Evolutionary conservation across 164 flowering plant species (phyloP), one percentile per base, ranked within the genome.

Genomic region (Aristolochia fimbriata): DNA sequence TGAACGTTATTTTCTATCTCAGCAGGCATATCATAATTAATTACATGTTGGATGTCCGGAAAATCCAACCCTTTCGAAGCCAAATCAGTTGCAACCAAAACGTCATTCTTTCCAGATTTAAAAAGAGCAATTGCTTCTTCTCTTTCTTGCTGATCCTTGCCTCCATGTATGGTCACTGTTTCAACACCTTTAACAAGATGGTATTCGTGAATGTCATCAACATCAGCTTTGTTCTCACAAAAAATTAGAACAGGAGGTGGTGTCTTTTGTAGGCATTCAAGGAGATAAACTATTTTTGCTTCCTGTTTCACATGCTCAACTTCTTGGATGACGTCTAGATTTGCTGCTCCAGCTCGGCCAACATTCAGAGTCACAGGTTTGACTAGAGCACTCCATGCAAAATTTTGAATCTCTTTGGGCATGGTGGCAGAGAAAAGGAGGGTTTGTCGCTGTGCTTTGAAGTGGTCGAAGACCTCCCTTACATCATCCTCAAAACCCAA

Each of bases 31-130:
- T 92, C 96, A 55, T 87, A 89, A 68, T 92, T 92, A 55, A 92
- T 84, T 0, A 92, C 97, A 72, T 89, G 96, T 55, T 89, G 91
- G 45, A 89, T 87, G 60, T 92, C 98, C 17, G 98, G 96, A 68
- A 92, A 92, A 70, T 92, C 98, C 70, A 92, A 61, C n/a, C 98
- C 98, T 73, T 92, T 92, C 2, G 98, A 92, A 21, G 98, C 98
- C 23, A 91, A 95, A 75, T 92, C 96, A 5, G 98, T 92, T 4
- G 97, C 98, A 61, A 92, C 98, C 70, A 89, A 70, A 41, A 92
- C 97, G 59, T 92, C 98, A 66, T 92, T 92, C 54, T 85, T 84
- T 59, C 96, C 82, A n/a, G 87, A 74, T 74, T 92, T 92, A 67
- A 92, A 92, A 12, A 96, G 79, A 46, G 90, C 58, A 57, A 92